Percentiles rank a stretch among this genome's conserved stretches.
Conservation (phyloP, 495 filamentous ascomycete species). For the Daldinia concentrica region DNA sequence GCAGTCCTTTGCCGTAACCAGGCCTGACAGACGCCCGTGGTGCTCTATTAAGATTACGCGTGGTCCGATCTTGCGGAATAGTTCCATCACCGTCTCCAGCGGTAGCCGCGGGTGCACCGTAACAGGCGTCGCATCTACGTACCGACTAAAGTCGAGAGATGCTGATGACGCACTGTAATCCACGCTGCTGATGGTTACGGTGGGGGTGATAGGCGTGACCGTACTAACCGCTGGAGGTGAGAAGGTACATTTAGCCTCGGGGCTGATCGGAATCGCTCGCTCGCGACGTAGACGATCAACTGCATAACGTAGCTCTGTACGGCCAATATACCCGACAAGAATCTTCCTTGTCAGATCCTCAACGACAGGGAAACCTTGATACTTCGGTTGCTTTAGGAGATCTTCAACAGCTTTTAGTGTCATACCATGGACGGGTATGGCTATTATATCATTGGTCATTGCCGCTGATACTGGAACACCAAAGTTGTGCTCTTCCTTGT, state of each 20-base stretch:
- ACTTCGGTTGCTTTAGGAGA: conserved; percentile 80
- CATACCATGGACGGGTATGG: conserved; percentile 79
- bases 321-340: conserved; percentile 91
- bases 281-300: conserved; percentile 83
- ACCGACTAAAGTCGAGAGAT: conserved; percentile 85
- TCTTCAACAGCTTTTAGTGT: conserved; percentile 76
- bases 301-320: conserved; percentile 93
- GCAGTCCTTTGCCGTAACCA: conserved; percentile 97
- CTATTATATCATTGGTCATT: conserved; percentile 83
- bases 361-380: conserved; percentile 94
- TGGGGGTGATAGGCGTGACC: conserved; percentile 64
- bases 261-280: conserved; percentile 71
- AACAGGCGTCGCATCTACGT: conserved; percentile 89
- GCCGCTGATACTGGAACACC: conserved; percentile 92
- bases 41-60: conserved; percentile 94
- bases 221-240: conserved; percentile 64
- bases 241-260: conserved; percentile 77
- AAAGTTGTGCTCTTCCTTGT: conserved; percentile 98
- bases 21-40: conserved; percentile 78
- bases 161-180: conserved; percentile 54
- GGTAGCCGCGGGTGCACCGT: conserved; percentile 91
- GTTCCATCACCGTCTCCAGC: conserved; percentile 97
- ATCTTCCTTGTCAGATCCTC: conserved; percentile 75
- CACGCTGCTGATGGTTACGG: conserved; percentile 66
- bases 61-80: conserved; percentile 98